Conservation (phyloP, 1,139 yeast species). For the Yamadazyma kanchanaburiensis region DNA sequence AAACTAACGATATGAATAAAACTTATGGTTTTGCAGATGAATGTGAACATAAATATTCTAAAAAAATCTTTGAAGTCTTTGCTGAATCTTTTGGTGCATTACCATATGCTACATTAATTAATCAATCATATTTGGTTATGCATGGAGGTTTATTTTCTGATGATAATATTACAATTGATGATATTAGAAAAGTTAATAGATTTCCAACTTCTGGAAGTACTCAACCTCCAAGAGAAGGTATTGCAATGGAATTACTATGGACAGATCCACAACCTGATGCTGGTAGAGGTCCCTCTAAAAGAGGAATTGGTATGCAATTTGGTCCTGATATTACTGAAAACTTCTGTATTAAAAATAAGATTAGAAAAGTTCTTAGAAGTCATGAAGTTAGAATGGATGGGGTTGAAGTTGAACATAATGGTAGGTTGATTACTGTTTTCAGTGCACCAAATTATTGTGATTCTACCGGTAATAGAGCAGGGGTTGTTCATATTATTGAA, state of each 20-base stretch:
- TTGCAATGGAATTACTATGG: constrained; percentile 97
- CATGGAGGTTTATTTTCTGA: constrained; percentile 94
- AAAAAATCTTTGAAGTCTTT: constrained; percentile 79
- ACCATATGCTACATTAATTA: constrained; percentile 83
- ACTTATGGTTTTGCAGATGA: constrained; percentile 97
- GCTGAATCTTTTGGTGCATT: constrained; percentile 82
- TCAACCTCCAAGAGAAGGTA: constrained; percentile 89
- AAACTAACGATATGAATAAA: constrained; percentile 94
- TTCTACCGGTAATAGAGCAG: constrained; percentile 86
- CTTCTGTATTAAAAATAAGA: constrained; percentile 68
- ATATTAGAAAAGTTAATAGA: constrained; percentile 69
- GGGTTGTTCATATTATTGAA: constrained; percentile 63
- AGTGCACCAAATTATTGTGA: constrained; percentile 98
- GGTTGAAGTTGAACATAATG: constrained; percentile 82
- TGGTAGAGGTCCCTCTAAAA: constrained; percentile 85
- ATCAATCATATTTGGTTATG: constrained; percentile 75
- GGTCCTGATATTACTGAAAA: constrained; percentile 91
- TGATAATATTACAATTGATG: constrained; percentile 67
- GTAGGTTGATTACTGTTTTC: constrained; percentile 83
- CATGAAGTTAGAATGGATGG: constrained; percentile 96
- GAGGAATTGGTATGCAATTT: constrained; percentile 95
- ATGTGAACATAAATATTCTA: constrained; percentile 85
- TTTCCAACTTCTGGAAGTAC: constrained; percentile 51
- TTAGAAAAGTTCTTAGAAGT: constrained; percentile 82
- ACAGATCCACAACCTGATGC: constrained; percentile 83